These are phyloP conservation scores for Bryum argenteum DNA, from an alignment of 225 moss, liverwort and hornwort species.

Conservation along the genomic window DNA sequence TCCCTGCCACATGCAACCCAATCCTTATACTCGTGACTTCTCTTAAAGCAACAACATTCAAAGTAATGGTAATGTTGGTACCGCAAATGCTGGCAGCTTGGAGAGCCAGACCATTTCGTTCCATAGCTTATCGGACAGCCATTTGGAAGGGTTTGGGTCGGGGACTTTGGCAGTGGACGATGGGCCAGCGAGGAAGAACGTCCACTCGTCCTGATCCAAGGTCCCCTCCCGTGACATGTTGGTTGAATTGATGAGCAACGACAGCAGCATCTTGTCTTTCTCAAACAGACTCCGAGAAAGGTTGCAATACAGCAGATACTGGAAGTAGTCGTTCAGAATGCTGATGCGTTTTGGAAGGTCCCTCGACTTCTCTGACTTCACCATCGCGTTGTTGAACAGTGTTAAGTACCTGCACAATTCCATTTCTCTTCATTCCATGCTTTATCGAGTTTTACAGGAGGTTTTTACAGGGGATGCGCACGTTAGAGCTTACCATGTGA, in stretches of 20 bases:
- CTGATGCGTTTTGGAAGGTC: slow-evolving; percentile 48
- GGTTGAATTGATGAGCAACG: slow-evolving; percentile 64
- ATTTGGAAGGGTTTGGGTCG: slow-evolving; percentile 47
- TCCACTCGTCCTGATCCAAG: slow-evolving; percentile 56
- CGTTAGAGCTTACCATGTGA: slow-evolving; percentile 56
- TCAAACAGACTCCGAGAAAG: slow-evolving; percentile 72
- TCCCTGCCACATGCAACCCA: slow-evolving; percentile 36
- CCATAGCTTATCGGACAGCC: slow-evolving; percentile 68
- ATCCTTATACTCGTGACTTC: too few relatives aligned
- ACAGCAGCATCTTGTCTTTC: slow-evolving; percentile 80
- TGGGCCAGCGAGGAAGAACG: slow-evolving; percentile 60
- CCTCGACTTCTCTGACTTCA: slow-evolving; percentile 57
- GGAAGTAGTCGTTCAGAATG: slow-evolving; percentile 62
- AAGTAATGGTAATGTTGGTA: background rate
- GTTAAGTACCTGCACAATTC: slow-evolving; percentile 58
- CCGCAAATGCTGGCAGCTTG: slow-evolving; percentile 47
- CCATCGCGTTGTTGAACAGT: slow-evolving; percentile 63
- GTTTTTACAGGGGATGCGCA: background rate
- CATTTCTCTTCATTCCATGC: too few relatives aligned
- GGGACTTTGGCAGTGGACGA: slow-evolving; percentile 40
- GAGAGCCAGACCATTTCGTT: slow-evolving; percentile 65
- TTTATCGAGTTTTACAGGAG: too few relatives aligned
- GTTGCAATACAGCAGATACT: slow-evolving; percentile 70
- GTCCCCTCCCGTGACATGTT: slow-evolving; percentile 46
- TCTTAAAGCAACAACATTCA: too few relatives aligned